These are phyloP conservation scores for Arxiozyma heterogenica DNA, from an alignment of 1,139 yeast species.

Conservation along the genomic window DNA sequence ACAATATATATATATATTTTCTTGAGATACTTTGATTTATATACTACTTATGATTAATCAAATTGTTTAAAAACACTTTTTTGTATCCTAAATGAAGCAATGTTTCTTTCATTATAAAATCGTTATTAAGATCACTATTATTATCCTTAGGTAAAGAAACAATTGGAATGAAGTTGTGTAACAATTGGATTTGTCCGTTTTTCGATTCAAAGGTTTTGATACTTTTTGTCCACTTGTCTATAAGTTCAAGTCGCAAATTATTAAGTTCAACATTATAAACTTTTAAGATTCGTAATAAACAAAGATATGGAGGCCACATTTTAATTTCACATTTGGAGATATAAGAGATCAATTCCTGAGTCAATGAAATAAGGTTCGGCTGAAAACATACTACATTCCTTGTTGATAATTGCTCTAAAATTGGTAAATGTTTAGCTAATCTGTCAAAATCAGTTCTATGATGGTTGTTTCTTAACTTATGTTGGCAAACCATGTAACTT, in stretches of 20 bases:
- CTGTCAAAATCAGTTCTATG: slow-evolving; percentile 2
- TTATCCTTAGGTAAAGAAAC: slow-evolving; percentile 7
- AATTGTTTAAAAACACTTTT: slow-evolving; percentile 8
- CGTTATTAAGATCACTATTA: slow-evolving; percentile 6
- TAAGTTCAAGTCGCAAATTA: neutral
- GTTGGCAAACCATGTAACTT: slow-evolving; percentile 15
- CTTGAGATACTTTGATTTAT: neutral
- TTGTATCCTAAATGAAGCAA: slow-evolving; percentile 13
- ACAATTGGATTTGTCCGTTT: slow-evolving; percentile 7
- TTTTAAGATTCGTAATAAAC: slow-evolving; percentile 10
- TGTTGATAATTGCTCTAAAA: neutral
- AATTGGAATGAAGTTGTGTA: slow-evolving; percentile 11
- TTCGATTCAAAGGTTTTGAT: slow-evolving; percentile 11
- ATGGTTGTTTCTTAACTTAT: neutral
- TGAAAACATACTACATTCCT: neutral
- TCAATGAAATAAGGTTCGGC: slow-evolving; percentile 2
- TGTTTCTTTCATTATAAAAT: neutral
- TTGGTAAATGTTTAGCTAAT: neutral
- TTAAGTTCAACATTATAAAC: neutral
- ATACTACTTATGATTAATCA: neutral
- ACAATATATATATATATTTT: too few relatives aligned
- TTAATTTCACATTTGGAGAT: slow-evolving; percentile 14
- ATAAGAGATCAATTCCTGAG: slow-evolving; percentile 7
- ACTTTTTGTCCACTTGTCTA: slow-evolving; percentile 14
- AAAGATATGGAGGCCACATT: slow-evolving; percentile 24